These are phyloP conservation scores for Spathaspora sp. DNA, from an alignment of 1,139 yeast genomes.

Conservation along the genomic window DNA sequence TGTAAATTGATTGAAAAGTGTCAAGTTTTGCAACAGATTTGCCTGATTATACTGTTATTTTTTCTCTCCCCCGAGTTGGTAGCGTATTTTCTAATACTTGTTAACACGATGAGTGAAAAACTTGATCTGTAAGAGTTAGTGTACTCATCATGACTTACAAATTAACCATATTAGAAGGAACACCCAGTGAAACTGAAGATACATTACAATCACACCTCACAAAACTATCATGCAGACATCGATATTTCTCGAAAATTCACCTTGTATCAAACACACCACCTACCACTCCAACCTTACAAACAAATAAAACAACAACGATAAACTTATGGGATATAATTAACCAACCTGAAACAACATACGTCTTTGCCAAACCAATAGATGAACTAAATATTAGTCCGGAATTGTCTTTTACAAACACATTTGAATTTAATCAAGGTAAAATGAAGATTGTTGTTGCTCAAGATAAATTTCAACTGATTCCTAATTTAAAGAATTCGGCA, in stretches of 20 bases:
- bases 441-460: slow-evolving; percentile 5
- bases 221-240: background rate
- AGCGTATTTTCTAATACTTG: too few species aligned
- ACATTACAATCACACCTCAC: background rate
- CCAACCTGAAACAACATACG: background rate
- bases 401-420: slow-evolving; percentile 2
- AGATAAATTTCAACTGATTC: slow-evolving; percentile 9
- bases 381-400: slow-evolving; percentile 1
- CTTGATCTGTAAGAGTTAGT: too few species aligned
- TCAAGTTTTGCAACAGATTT: too few species aligned
- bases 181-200: background rate
- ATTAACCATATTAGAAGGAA: background rate
- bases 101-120: background rate
- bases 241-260: slow-evolving; percentile 2
- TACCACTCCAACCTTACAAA: background rate
- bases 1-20: too few species aligned
- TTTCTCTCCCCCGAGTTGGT: too few species aligned
- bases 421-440: slow-evolving; percentile 3
- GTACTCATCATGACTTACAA: background rate
- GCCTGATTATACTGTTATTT: too few species aligned
- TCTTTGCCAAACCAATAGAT: slow-evolving; percentile 7
- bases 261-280: background rate
- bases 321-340: slow-evolving; percentile 6
- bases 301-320: slow-evolving; percentile 1
- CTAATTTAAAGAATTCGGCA: slow-evolving; percentile 5